Base-by-base conservation (phyloP, 2,329 filamentous ascomycete species). In the Boeremia exigua region DNA sequence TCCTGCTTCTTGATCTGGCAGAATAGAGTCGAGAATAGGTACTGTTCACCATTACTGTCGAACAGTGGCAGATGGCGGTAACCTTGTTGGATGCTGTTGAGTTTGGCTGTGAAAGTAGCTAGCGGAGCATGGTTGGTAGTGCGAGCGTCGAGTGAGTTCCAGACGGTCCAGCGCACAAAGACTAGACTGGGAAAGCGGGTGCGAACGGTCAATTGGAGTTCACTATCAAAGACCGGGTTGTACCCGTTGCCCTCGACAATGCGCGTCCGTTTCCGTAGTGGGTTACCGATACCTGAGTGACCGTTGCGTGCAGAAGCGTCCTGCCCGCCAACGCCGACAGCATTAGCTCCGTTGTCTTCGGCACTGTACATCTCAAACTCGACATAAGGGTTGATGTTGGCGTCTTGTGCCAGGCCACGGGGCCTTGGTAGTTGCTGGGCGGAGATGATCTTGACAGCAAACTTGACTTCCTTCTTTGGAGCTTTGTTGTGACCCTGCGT, bases 181-280 rank as follows among this genome's bases (percentile, higher is more conserved):
- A 98, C 89, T 28, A 99, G 82, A 66, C 95, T 92, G 0, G 94
- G 93, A 71, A 94, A 93, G 71, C 96, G 96, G n/a, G 95, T 98
- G 43, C 92, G 92, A 23, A 97, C 82, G 52, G 87, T 88, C 75
- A 97, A 89, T 58, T 86, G 86, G 77, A 94, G 90, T 54, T 85
- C 84, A 65, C 91, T 87, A 65, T 93, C 86, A 76, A 96, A 99
- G 51, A 88, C 82, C 1, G 95, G 95, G 73, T 96, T 96, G 79
- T 96, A 98, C 23, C 93, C 94, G 72, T 99, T 98, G 74, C 91
- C 90, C 58, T 85, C 86, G 28, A 94, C 86, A 49, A 96, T 88
- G 60, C 86, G 85, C 2, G 95, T 98, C 54, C 90, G 88, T 61
- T 88, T 87, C 65, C 89, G 88, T 62, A 93, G 85, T 7, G 91